Evolutionary conservation across 257 asterid species (phyloP).

Genomic region (Gynochthodes officinalis): DNA sequence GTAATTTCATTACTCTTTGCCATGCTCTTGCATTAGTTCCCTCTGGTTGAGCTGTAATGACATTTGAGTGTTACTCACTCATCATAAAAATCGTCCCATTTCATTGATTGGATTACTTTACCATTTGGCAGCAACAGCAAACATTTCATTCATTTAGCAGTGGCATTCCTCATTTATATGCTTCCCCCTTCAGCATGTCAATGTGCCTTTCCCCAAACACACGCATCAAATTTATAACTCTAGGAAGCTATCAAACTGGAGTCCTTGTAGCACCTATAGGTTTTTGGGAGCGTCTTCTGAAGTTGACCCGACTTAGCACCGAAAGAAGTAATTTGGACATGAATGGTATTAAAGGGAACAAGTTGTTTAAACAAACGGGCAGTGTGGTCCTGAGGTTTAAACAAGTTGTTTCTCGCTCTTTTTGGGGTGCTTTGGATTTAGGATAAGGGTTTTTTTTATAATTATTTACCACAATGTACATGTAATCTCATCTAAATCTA

Average conservation of each 20-base stretch:
- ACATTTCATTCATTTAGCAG: neutral
- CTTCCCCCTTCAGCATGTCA: neutral
- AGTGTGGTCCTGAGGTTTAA: constrained; percentile 1
- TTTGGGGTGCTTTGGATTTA: no score
- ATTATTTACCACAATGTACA: no score
- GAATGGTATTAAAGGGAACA: neutral
- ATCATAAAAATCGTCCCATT: neutral
- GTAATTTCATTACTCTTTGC: no score
- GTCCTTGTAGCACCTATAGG: no score
- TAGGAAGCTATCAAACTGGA: neutral
- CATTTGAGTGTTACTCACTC: neutral
- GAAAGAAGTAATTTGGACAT: constrained; percentile 10
- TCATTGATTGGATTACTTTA: no score
- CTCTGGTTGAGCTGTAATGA: neutral
- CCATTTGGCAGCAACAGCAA: neutral
- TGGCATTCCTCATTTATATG: neutral
- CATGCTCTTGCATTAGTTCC: neutral
- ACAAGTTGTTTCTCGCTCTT: no score
- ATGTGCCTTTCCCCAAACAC: neutral
- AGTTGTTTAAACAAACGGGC: neutral
- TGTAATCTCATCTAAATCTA: no score
- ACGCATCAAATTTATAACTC: neutral
- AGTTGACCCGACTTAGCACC: constrained; percentile 18
- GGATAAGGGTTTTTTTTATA: no score
- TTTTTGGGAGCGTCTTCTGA: neutral